Evolutionary conservation across 2,329 filamentous ascomycete species (phyloP).

Genomic region (Aspergillus hiratsukae): DNA sequence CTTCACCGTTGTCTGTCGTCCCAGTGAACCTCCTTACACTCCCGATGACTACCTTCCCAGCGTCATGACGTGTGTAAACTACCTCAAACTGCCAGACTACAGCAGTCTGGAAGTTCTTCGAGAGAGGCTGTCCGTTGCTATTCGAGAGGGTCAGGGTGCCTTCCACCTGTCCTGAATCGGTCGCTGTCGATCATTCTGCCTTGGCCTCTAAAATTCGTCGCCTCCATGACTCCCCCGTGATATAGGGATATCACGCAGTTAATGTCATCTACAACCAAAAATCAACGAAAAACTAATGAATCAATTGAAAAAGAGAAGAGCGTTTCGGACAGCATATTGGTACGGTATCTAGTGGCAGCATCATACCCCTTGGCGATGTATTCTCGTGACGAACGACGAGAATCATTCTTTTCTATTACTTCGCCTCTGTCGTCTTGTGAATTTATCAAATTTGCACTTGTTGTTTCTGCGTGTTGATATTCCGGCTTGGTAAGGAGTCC

Average conservation of each 20-base stretch:
- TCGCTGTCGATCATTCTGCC: background rate
- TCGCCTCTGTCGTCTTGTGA: background rate
- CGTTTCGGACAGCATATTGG: background rate
- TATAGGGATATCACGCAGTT: background rate
- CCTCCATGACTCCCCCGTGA: background rate
- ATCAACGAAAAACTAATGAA: background rate
- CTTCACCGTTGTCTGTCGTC: conserved; percentile 98
- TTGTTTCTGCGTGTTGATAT: background rate
- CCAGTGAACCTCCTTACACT: conserved; percentile 87
- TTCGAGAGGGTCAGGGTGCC: conserved; percentile 92
- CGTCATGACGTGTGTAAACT: conserved; percentile 99
- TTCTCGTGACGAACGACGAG: background rate
- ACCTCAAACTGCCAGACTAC: conserved; percentile 96
- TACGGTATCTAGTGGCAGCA: background rate
- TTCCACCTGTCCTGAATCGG: conserved; percentile 77
- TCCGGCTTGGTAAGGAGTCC: conserved; percentile 13
- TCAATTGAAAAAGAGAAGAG: background rate
- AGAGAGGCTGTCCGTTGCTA: conserved; percentile 75
- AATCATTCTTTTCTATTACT: background rate
- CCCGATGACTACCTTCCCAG: conserved; percentile 98
- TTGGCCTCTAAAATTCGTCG: background rate
- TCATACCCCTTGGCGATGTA: background rate
- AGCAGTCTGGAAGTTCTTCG: conserved; percentile 71
- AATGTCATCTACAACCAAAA: background rate
- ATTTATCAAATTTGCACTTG: background rate